Base-by-base conservation (phyloP, 108 stramenopile genomes). In the Nitzschia sp. region DNA sequence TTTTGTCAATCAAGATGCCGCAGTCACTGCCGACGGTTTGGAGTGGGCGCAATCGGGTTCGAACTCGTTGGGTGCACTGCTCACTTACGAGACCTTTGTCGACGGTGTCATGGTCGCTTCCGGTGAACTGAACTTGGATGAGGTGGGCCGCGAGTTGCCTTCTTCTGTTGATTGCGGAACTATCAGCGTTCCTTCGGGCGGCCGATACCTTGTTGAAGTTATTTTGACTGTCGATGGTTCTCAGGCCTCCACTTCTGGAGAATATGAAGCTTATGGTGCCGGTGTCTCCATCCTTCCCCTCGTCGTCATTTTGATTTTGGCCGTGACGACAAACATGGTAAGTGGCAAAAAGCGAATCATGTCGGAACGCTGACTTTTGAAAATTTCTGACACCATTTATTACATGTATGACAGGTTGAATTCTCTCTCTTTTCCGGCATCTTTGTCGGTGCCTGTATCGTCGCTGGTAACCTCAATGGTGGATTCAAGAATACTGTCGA, bases 381-480 rank as follows among this genome's bases (percentile, higher is more conserved):
- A 9, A 9, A 13, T 42, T 6, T 13, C 9, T 42, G 38, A 42
- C 38, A 42, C n/a, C n/a, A n/a, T n/a, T n/a, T n/a, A n/a, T n/a
- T n/a, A n/a, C n/a, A n/a, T n/a, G n/a, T n/a, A n/a, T n/a, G n/a
- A 21, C 46, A 71, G 70, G 75, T 77, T 17, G 76, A 70, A 48
- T 59, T 77, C 28, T 77, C 76, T 3, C 46, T 77, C 18, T 77
- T 61, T 28, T 19, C 30, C 5, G 89, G 85, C 6, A 75, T 90
- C 34, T 90, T 85, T 64, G 46, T 85, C 26, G 89, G 89, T 25
- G 36, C 74, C 32, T 90, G 89, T 79, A 90, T 84, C 66, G 66
- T 82, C 6, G 58, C 76, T 17, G 88, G 87, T 27, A 58, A 36
- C 1, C 11, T 88, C 59, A 64, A 34, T 9, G 73, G 49, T 15